Conservation (phyloP, 768 basidiomycete genomes). For the Hygrophorus pudorinus region DNA sequence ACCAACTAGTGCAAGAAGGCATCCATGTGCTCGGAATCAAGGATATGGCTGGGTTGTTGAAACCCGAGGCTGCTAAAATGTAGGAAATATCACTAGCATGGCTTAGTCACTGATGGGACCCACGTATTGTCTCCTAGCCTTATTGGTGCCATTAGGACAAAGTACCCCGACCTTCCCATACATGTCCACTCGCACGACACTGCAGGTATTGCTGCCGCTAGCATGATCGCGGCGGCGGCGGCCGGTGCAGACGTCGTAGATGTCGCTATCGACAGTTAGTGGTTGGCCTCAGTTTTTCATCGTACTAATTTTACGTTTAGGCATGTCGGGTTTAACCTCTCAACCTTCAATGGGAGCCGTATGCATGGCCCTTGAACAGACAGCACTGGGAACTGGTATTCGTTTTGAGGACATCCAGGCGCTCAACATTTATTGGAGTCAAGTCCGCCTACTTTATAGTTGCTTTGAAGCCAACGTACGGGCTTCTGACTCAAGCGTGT, state of each 20-base stretch:
- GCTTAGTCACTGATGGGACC: not conserved
- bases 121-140: constrained; percentile 38
- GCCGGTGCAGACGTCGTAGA: constrained; percentile 99
- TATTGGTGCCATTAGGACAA: constrained; percentile 89
- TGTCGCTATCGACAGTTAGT: constrained; percentile 94
- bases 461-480: constrained; percentile 99
- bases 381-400: constrained; percentile 87
- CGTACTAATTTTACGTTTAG: constrained; percentile 28
- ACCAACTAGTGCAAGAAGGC: constrained; percentile 87
- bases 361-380: constrained; percentile 91
- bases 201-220: constrained; percentile 95
- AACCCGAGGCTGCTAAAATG: constrained; percentile 89
- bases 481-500: constrained; percentile 95
- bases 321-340: constrained; percentile 97
- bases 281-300: constrained; percentile 8
- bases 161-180: constrained; percentile 95
- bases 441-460: constrained; percentile 88
- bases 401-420: constrained; percentile 95
- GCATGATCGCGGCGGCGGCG: constrained; percentile 90
- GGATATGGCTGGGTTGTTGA: constrained; percentile 97
- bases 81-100: constrained; percentile 26
- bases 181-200: constrained; percentile 99
- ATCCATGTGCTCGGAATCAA: constrained; percentile 97
- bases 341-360: constrained; percentile 99
- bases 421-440: constrained; percentile 96